phyloP scores from a whole-genome alignment of 352 stramenopile genomes.

The Pythium volutum region DNA sequence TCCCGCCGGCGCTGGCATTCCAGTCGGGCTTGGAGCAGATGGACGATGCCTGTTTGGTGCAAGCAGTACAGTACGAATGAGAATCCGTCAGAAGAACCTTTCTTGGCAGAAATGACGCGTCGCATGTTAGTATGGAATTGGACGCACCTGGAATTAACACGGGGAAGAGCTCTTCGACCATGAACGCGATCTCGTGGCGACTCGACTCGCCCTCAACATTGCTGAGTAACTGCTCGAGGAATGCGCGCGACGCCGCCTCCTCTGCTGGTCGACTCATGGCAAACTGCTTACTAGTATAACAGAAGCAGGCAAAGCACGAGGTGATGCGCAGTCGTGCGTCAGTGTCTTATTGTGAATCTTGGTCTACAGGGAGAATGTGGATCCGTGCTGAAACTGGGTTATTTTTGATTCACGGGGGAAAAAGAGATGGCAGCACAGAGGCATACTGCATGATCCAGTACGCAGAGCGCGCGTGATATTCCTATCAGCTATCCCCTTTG shows the following conservation, averaged over 20 bases:
- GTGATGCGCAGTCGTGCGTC: too few relatives aligned
- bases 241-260: constrained; percentile 34
- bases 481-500: background rate
- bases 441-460: too few relatives aligned
- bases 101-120: too few relatives aligned
- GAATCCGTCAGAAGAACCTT: background rate
- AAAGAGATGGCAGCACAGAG: too few relatives aligned
- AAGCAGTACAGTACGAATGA: background rate
- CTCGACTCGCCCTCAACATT: constrained; percentile 31
- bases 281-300: background rate
- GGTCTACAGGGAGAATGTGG: too few relatives aligned
- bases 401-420: too few relatives aligned
- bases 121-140: background rate
- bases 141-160: constrained; percentile 47
- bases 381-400: too few relatives aligned
- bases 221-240: constrained; percentile 39
- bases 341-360: too few relatives aligned
- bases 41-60: constrained; percentile 43
- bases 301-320: too few relatives aligned
- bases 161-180: constrained; percentile 55
- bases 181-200: constrained; percentile 40
- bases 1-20: constrained; percentile 36
- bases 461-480: too few relatives aligned
- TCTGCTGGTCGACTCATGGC: constrained; percentile 27
- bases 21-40: constrained; percentile 43